Conservation (phyloP, 1,139 yeast species). For the Geotrichum aggregatum region DNA sequence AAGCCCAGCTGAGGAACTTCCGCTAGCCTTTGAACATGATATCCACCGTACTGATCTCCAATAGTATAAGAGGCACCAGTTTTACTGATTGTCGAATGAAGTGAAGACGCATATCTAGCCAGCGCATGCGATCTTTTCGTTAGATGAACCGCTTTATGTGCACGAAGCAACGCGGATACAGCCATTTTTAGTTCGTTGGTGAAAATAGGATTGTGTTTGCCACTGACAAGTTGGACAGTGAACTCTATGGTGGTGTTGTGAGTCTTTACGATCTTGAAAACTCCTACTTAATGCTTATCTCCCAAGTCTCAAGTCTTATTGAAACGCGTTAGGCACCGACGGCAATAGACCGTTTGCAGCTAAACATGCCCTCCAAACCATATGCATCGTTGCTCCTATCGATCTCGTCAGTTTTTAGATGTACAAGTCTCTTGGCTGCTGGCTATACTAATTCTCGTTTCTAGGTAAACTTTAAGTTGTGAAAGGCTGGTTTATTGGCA, state of each 20-base stretch:
- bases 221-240: no score
- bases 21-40: conserved; percentile 55
- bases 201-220: not conserved
- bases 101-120: conserved; percentile 9
- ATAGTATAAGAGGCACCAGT: conserved; percentile 40
- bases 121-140: not conserved
- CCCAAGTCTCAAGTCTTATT: not conserved
- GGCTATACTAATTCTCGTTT: no score
- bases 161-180: conserved; percentile 14
- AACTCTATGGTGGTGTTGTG: not conserved
- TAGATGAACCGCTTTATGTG: conserved; percentile 3
- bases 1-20: conserved; percentile 78
- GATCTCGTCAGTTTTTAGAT: no score
- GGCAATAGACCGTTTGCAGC: not conserved
- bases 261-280: no score
- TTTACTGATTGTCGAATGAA: conserved; percentile 10
- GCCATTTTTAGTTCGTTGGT: not conserved
- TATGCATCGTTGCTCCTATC: no score
- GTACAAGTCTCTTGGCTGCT: no score
- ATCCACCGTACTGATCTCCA: conserved; percentile 63
- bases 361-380: no score
- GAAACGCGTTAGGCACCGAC: not conserved
- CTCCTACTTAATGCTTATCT: not conserved
- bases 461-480: no score
- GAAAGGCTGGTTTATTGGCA: not conserved